A percentile compares a stretch with the other conserved stretches of the same genome.
Conservation (phyloP, 768 basidiomycete species). For the Kwoniella dendrophila region DNA sequence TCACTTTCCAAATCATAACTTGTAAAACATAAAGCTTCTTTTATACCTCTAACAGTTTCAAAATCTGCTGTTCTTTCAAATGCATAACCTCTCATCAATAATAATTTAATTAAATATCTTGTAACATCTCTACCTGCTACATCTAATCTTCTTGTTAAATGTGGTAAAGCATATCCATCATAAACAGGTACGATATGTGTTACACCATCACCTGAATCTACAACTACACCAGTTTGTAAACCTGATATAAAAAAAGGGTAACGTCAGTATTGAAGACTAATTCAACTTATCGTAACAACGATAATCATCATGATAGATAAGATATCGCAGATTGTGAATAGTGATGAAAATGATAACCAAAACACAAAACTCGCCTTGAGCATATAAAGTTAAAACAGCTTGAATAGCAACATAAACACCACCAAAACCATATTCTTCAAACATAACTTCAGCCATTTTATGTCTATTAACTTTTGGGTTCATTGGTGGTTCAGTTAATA, state of each 20-base stretch:
- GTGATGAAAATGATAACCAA: background rate
- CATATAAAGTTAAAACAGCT: conserved; percentile 95
- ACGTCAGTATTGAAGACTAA: background rate
- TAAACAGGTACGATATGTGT: conserved; percentile 99
- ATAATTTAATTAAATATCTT: conserved; percentile 96
- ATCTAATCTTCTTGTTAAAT: conserved; percentile 89
- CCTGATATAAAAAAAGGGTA: conserved; percentile 61
- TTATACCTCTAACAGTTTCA: conserved; percentile 97
- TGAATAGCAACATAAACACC: conserved; percentile 98
- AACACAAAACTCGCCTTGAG: conserved; percentile 73
- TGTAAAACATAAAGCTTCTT: conserved; percentile 97
- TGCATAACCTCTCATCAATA: conserved; percentile 99
- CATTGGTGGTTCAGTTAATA: conserved; percentile 98
- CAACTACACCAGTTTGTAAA: conserved; percentile 95
- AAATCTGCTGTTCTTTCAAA: conserved; percentile 99
- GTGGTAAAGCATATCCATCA: conserved; percentile 93
- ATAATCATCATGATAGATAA: background rate
- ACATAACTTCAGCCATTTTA: conserved; percentile 97
- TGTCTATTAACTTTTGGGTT: conserved; percentile 92
- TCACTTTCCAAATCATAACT: conserved; percentile 98
- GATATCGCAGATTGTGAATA: too few relatives aligned
- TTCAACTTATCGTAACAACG: background rate
- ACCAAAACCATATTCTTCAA: conserved; percentile 95
- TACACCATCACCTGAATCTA: conserved; percentile 98
- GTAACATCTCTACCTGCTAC: conserved; percentile 99